Conservation (phyloP, 805 yeast species). For the Wickerhamiella cacticola region DNA sequence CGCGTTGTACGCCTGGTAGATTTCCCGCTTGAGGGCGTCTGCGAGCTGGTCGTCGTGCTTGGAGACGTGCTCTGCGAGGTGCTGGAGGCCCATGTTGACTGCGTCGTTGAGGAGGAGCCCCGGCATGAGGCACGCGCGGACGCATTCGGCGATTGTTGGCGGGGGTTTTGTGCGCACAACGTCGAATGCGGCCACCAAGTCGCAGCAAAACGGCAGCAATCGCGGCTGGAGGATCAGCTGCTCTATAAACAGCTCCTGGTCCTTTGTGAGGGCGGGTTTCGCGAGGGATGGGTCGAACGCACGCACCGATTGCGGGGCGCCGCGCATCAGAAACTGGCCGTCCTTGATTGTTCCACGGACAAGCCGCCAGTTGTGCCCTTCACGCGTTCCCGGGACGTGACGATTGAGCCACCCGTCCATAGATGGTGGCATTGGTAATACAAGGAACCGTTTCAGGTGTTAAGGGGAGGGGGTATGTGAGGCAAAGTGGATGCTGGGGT, state of each 20-base stretch:
- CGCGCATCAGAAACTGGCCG: conserved; percentile 47
- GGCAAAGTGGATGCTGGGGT: too few species aligned
- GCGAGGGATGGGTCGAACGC: conserved; percentile 24
- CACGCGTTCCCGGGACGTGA: conserved; percentile 16
- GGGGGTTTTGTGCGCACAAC: conserved; percentile 1
- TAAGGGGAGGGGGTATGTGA: conserved; percentile 5
- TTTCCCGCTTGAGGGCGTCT: conserved; percentile 39
- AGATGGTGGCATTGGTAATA: conserved; percentile 13
- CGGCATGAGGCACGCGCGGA: conserved; percentile 37
- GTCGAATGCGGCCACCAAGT: conserved; percentile 4
- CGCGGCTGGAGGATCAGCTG: background rate
- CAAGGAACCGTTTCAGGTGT: background rate
- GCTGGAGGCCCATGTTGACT: conserved; percentile 46
- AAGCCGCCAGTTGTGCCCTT: conserved; percentile 32
- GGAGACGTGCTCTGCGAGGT: conserved; percentile 37
- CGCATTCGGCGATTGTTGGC: conserved; percentile 1
- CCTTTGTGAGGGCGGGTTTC: conserved; percentile 10
- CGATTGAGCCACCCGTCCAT: conserved; percentile 54
- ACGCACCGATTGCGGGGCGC: conserved; percentile 38
- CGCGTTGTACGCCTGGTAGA: conserved; percentile 34
- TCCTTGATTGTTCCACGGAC: conserved; percentile 62
- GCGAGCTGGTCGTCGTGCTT: conserved; percentile 42
- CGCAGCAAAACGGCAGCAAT: conserved; percentile 7
- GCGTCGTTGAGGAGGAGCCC: conserved; percentile 59
- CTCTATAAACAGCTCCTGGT: background rate